Evolutionary conservation across 176 grass and related monocot species (phyloP), one percentile per base, ranked within the genome.

Genomic region (Oryza australiensis): DNA sequence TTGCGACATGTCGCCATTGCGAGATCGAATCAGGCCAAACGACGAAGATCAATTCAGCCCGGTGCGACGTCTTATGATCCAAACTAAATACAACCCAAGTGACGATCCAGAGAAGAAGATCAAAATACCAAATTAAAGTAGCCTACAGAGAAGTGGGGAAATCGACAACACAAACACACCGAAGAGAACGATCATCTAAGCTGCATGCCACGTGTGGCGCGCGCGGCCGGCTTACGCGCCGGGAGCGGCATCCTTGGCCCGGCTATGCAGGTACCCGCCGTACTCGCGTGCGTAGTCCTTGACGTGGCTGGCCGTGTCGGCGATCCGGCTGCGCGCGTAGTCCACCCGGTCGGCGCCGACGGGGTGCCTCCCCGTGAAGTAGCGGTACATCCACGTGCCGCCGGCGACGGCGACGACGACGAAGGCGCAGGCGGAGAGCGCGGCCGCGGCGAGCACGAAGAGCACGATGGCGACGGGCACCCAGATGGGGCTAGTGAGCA

Each of bases 401-500:
- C 74, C 89, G 5, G 91, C 93, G 45, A 94, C 72, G 9, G 64
- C 62, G 1, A 78, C 89, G n/a, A 90, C 85, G 73, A 16, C 60
- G 80, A 89, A 59, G 4, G 85, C 87, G 60, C 87, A 95, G 48
- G 80, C 9, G 73, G 91, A 99, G 76, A 99, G 68, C 57, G 79
- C 75, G 0, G 74, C 87, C 20, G 83, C 89, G 42, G 26, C 77
- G 72, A 87, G 14, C 5, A 87, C 80, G 67, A 87, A 81, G 66
- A 90, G 66, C 23, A 75, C 67, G 51, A 87, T 4, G 11, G 62
- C 87, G 43, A 91, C 62, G 16, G 96, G 96, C 76, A 99, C 85
- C 96, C 96, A 99, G 64, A 99, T 87, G 5, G 96, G 96, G 91
- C 93, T 95, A 15, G 96, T 93, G 24, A 99, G 76, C 24, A 99